A percentile compares a stretch with the other conserved stretches of the same genome.
Evolutionary conservation across 2,329 filamentous ascomycete species (phyloP).

Genomic region (Furcasterigmium sp.): DNA sequence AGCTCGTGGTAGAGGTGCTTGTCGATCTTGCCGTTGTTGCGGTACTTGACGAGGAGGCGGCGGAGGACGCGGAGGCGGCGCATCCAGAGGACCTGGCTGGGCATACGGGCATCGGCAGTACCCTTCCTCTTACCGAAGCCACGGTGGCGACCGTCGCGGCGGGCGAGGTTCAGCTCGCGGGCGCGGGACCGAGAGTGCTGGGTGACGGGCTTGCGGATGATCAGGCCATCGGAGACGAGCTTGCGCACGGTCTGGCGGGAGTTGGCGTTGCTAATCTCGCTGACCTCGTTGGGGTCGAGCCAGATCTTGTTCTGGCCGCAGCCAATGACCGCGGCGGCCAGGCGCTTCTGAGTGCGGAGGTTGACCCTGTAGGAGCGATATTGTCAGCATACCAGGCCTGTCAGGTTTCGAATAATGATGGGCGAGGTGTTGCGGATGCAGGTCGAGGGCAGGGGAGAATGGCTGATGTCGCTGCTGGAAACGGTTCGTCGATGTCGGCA

Average conservation of each 20-base stretch:
- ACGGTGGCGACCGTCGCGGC: constrained; percentile 94
- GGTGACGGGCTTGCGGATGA: constrained; percentile 99
- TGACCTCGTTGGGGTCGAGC: constrained; percentile 99
- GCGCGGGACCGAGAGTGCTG: constrained; percentile 99
- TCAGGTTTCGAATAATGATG: no score
- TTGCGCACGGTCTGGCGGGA: constrained; percentile 99
- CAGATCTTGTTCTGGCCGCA: constrained; percentile 99
- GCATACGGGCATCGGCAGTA: constrained; percentile 99
- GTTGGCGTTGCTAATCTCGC: constrained; percentile 99
- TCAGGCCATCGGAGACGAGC: constrained; percentile 98
- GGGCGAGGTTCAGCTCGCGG: constrained; percentile 88
- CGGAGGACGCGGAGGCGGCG: constrained; percentile 98
- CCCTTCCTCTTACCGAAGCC: constrained; percentile 99
- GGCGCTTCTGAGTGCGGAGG: constrained; percentile 99
- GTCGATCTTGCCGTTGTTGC: constrained; percentile 99
- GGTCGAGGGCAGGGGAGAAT: not conserved
- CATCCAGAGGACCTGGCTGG: constrained; percentile 99
- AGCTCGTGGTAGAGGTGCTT: constrained; percentile 99
- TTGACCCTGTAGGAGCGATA: constrained; percentile 73
- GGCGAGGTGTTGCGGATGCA: not conserved
- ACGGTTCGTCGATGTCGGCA: not conserved
- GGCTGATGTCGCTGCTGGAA: not conserved
- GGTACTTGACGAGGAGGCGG: constrained; percentile 99
- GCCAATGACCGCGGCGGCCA: constrained; percentile 96
- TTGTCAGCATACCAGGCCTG: not conserved